Percentiles rank a stretch among this genome's conserved stretches.
Evolutionary conservation across 2,329 filamentous ascomycete species (phyloP).

Genomic region (Diaporthe citriasiana): DNA sequence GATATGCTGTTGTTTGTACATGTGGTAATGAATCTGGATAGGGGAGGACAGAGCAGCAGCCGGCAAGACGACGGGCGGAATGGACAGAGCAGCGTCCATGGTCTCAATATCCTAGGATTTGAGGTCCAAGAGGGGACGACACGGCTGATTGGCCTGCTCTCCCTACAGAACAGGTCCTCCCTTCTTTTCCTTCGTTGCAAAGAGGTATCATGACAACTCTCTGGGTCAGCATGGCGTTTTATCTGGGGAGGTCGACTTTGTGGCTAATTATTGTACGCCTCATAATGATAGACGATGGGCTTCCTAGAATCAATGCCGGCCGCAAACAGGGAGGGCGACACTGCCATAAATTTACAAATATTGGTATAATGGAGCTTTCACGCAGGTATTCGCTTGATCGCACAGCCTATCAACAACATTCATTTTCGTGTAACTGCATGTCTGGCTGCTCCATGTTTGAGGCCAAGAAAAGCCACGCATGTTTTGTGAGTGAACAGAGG

Average conservation of each 20-base stretch:
- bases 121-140: background rate
- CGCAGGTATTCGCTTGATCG: background rate
- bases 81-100: background rate
- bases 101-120: background rate
- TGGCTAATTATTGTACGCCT: background rate
- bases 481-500: background rate
- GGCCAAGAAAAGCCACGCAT: background rate
- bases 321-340: background rate
- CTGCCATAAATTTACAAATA: background rate
- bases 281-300: slow-evolving; percentile 23
- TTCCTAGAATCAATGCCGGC: slow-evolving; percentile 16
- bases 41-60: background rate
- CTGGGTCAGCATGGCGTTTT: slow-evolving; percentile 35
- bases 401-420: background rate
- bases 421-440: background rate
- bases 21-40: background rate
- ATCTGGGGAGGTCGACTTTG: background rate
- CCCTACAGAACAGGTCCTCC: background rate
- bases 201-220: slow-evolving; percentile 3
- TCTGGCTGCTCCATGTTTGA: background rate
- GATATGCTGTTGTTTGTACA: background rate
- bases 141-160: background rate
- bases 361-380: background rate
- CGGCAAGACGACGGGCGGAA: background rate
- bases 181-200: slow-evolving; percentile 1